phyloP scores from a whole-genome alignment of 345 rosid species.

The Limnanthes douglasii region DNA sequence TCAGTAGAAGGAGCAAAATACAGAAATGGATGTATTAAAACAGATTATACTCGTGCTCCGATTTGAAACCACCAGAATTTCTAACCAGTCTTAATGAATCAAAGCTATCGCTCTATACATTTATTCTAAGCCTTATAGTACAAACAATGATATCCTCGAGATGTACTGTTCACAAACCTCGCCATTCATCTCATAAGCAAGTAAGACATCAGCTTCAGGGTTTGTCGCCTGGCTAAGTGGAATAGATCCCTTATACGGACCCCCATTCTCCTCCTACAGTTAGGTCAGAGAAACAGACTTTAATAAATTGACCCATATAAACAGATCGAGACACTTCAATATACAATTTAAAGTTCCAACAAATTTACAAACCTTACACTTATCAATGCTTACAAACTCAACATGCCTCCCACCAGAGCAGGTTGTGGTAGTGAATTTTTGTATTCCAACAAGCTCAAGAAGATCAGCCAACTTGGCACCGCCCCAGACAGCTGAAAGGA shows the following conservation, averaged over 20 bases:
- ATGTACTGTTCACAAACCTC: slow-evolving; percentile 33
- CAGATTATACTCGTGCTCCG: too few relatives aligned
- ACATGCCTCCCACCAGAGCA: slow-evolving; percentile 68
- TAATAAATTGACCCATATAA: background rate
- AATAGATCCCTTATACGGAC: slow-evolving; percentile 95
- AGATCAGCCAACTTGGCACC: slow-evolving; percentile 79
- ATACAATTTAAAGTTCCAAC: background rate
- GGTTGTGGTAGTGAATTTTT: slow-evolving; percentile 38
- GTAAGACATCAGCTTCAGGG: slow-evolving; percentile 88
- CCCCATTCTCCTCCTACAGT: slow-evolving; percentile 91
- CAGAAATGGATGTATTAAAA: too few relatives aligned
- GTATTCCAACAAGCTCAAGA: slow-evolving; percentile 69
- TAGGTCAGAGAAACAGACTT: slow-evolving; percentile 1
- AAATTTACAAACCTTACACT: slow-evolving; percentile 54
- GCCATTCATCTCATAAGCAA: slow-evolving; percentile 98
- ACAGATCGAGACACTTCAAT: slow-evolving; percentile 4
- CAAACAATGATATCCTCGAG: background rate
- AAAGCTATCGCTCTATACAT: too few relatives aligned
- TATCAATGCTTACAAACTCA: slow-evolving; percentile 92
- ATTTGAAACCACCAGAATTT: too few relatives aligned
- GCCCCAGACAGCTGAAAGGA: slow-evolving; percentile 64
- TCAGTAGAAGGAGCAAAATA: background rate
- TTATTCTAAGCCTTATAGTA: too few relatives aligned
- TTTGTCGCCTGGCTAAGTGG: slow-evolving; percentile 76
- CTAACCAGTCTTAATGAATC: too few relatives aligned